These are phyloP conservation scores for Cyclostephanos tholiformis DNA, from an alignment of 108 stramenopile genomes.

Conservation along the genomic window DNA sequence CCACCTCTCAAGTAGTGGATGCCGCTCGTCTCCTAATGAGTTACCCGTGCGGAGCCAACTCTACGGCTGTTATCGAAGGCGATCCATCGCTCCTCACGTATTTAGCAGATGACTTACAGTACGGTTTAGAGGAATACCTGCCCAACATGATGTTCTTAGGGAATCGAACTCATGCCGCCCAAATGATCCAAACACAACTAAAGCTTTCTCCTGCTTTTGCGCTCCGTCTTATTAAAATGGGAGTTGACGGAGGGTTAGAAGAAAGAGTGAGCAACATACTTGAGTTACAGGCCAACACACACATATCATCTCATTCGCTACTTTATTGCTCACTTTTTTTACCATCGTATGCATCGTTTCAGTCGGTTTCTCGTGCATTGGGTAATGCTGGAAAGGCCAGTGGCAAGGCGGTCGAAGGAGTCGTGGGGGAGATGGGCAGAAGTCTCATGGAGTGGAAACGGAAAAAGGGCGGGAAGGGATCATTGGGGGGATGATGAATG, in stretches of 20 bases:
- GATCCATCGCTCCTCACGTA: conserved; percentile 46
- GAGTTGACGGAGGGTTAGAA: conserved; percentile 41
- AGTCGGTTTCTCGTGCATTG: conserved; percentile 24
- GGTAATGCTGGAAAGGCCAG: conserved; percentile 31
- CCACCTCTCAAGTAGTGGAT: conserved; percentile 29
- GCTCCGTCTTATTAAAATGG: conserved; percentile 22
- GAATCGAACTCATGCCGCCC: conserved; percentile 11
- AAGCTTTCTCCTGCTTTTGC: conserved; percentile 24
- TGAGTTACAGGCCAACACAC: too few species aligned
- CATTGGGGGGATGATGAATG: conserved; percentile 4
- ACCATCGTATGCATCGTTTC: background rate
- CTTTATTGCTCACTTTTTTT: background rate
- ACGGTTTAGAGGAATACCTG: conserved; percentile 31
- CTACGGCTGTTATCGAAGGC: conserved; percentile 14
- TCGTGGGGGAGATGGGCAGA: conserved; percentile 28
- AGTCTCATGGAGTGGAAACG: conserved; percentile 31
- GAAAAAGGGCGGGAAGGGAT: conserved; percentile 32
- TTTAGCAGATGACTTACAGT: conserved; percentile 25
- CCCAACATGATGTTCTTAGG: conserved; percentile 46
- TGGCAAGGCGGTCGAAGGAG: conserved; percentile 25
- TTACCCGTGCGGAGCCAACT: conserved; percentile 2
- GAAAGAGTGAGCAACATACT: conserved; percentile 15
- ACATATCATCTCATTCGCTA: background rate
- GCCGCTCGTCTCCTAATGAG: conserved; percentile 29
- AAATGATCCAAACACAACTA: conserved; percentile 32